Conservation (phyloP, 140 eudicot genomes). For the Cichorium intybus region DNA sequence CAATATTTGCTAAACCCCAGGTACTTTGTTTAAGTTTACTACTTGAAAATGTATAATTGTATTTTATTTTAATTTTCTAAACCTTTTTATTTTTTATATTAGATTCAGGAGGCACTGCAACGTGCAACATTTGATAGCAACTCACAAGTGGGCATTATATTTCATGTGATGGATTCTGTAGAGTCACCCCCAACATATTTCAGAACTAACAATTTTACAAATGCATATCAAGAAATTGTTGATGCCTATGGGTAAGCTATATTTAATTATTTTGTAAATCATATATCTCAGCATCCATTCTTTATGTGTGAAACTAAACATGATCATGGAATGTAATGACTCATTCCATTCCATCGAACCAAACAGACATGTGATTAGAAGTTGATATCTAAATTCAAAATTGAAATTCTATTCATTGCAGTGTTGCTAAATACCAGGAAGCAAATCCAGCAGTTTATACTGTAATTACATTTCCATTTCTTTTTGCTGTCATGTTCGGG, state of each 20-base stretch:
- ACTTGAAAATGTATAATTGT: not conserved
- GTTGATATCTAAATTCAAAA: constrained; percentile 17
- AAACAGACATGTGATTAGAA: too few relatives aligned
- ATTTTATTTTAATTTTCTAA: not conserved
- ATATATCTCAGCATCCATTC: not conserved
- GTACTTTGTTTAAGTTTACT: constrained; percentile 32
- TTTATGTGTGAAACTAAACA: constrained; percentile 7
- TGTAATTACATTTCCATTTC: constrained; percentile 92
- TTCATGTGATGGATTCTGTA: constrained; percentile 80
- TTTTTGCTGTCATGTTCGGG: constrained; percentile 99
- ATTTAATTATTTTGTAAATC: not conserved
- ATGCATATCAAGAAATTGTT: constrained; percentile 94
- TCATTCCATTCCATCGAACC: too few relatives aligned
- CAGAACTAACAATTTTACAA: constrained; percentile 85
- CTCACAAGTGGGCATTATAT: constrained; percentile 94
- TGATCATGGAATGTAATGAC: too few relatives aligned
- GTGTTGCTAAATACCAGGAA: constrained; percentile 97
- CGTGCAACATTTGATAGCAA: constrained; percentile 97
- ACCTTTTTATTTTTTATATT: constrained; percentile 2
- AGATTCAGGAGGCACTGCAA: constrained; percentile 96
- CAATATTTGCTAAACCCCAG: constrained; percentile 86
- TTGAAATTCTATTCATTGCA: constrained; percentile 42
- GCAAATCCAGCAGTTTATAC: constrained; percentile 98
- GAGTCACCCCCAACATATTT: constrained; percentile 98
- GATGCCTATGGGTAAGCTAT: constrained; percentile 93